Base-by-base conservation (phyloP, 805 yeast species). In the Danielozyma ontarioensis region DNA sequence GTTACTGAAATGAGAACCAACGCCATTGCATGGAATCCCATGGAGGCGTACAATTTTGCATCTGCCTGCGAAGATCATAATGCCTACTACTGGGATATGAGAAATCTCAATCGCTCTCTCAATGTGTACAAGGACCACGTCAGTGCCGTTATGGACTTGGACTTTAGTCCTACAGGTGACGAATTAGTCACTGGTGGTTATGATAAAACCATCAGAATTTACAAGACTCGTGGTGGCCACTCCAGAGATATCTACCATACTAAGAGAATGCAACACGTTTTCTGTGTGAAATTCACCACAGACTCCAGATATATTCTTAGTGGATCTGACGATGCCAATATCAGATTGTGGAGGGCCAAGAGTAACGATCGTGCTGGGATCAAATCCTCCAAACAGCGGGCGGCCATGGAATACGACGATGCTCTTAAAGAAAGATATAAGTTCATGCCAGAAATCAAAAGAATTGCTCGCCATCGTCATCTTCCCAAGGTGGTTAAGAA, bases 281-380 rank as follows among this genome's bases (percentile, higher is more conserved):
- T 88, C 59, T 74, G 83, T 36, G 86, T 82, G 26, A 79, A 80
- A 43, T 94, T 71, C 59, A 76, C 96, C 6, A 87, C 87, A 76
- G 99, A 93, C 60, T 74, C 94, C 35, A 78, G 81, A 52, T 93
- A 87, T 61, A 76, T 93, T 23, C 62, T 89, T 32, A 77, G 87
- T 38, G 98, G 97, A 13, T 85, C 96, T 2, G 98, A 93, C 59
- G 99, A 93, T 57, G 94, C 96, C 45, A 94, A 94, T 59, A 78
- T 94, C 18, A 72, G 99, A 46, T 49, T 94, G 36, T 93, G 99
- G 99, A 73, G 98, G 60, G 63, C 95, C 7, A 74, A 73, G 36
- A 94, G 97, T 0, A 77, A 83, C 57, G 95, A 86, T 39, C 72
- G 97, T 51, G 71, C 94, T 1, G 79, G 79, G 37, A 81, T 87